phyloP scores from a whole-genome alignment of 2,329 filamentous ascomycete genomes.

The Fusarium sp. region DNA sequence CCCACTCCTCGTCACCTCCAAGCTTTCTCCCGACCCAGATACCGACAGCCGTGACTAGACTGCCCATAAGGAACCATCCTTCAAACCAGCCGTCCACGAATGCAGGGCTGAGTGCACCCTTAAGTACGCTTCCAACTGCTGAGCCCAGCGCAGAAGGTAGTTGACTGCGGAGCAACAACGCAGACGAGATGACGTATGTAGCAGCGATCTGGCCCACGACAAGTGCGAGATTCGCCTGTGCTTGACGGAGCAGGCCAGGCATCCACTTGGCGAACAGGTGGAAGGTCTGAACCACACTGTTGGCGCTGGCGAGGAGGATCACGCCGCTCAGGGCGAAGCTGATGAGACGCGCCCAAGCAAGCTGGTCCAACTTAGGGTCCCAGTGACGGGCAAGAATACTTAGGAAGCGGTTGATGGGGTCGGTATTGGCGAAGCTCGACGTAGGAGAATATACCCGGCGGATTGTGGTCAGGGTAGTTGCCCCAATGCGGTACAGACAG shows the following conservation, averaged over 20 bases:
- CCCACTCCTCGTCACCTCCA: constrained; percentile 68
- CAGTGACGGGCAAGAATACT: constrained; percentile 85
- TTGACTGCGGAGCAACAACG: constrained; percentile 81
- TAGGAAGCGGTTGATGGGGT: constrained; percentile 87
- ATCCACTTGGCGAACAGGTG: constrained; percentile 82
- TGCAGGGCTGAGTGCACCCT: constrained; percentile 74
- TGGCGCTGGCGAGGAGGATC: constrained; percentile 85
- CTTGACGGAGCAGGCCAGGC: constrained; percentile 77
- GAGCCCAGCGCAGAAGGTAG: constrained; percentile 81
- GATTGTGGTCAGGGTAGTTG: constrained; percentile 76
- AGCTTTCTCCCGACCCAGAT: constrained; percentile 79
- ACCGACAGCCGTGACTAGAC: constrained; percentile 73
- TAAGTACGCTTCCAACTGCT: constrained; percentile 81
- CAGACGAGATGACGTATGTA: constrained; percentile 86
- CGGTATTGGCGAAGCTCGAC: constrained; percentile 73
- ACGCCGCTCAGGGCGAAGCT: constrained; percentile 86
- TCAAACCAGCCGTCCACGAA: constrained; percentile 85
- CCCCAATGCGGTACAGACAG: constrained; percentile 85
- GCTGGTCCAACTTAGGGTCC: constrained; percentile 84
- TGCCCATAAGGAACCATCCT: constrained; percentile 82
- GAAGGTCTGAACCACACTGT: constrained; percentile 86
- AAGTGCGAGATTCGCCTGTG: constrained; percentile 82
- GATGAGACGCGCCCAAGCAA: constrained; percentile 86
- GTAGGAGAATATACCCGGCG: constrained; percentile 62
- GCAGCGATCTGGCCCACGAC: constrained; percentile 84